Evolutionary conservation across 1,284 basidiomycete genomes (phyloP), one percentile per base, ranked within the genome.

Genomic region (Inonotus obliquus): DNA sequence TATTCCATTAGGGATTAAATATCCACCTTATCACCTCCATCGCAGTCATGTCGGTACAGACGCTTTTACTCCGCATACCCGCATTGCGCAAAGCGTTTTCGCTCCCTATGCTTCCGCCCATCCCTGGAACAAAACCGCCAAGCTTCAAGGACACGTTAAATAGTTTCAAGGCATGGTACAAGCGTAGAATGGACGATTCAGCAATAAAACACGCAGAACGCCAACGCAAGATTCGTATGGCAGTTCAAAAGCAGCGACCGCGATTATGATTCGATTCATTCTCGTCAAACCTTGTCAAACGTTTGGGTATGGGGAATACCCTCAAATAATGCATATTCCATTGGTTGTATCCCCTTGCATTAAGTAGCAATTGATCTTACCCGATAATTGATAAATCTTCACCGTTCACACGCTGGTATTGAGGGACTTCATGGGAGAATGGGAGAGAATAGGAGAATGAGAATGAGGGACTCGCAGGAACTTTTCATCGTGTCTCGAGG

Each of bases 1-100:
- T 21, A 48, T 4, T 53, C 38, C 13, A 21, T 21, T 62, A 89
- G 84, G 89, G 84, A 44, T 76, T 91, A 14, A 74, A 87, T 63
- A 71, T 91, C 5, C 85, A 86, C 66, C 79, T 91, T 68, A 68
- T 81, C 27, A 77, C 81, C 5, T 79, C 79, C 9, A 76, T 79
- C 49, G 54, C 67, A 23, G 69, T 75, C 23, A 79, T 81, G 56
- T 71, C 74, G 5, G 21, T 72, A 1, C 85, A 88, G 69, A 79
- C 81, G 2, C 59, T 76, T 2, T 25, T 81, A 17, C 70, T 88
- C 37, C 81, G 83, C 53, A 65, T 71, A 10, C 75, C 79, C 11
- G 68, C 75, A 10, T 68, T 87, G 51, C 83, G 86, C 48, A 65
- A 71, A 29, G 63, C 69, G 2, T 70, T 87, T 35, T 67, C 74